A percentile compares a stretch with the other conserved stretches of the same genome.
phyloP scores from a whole-genome alignment of 768 basidiomycete species.

The Ramaria sp. region DNA sequence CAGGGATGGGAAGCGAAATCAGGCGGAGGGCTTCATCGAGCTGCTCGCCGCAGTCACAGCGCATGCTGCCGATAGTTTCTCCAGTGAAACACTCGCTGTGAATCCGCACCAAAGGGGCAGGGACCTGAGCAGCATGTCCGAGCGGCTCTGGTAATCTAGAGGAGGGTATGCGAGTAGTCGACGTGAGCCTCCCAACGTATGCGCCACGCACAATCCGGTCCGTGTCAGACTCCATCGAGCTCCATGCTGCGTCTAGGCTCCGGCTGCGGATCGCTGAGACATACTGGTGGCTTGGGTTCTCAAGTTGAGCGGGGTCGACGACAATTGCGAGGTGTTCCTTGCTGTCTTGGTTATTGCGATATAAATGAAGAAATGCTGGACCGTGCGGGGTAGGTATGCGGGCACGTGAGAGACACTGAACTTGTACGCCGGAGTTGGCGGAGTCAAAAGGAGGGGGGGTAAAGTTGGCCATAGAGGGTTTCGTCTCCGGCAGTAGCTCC shows the following conservation, averaged over 20 bases:
- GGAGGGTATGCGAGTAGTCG: conserved; percentile 32
- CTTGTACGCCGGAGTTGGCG: conserved; percentile 34
- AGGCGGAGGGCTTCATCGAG: conserved; percentile 93
- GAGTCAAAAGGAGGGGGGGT: conserved; percentile 23
- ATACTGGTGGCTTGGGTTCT: conserved; percentile 10
- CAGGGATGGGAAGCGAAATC: conserved; percentile 60
- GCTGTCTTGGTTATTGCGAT: conserved; percentile 83
- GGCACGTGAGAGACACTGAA: conserved; percentile 93
- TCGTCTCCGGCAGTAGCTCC: background rate
- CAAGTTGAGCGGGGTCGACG: conserved; percentile 79
- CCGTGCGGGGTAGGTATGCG: conserved; percentile 96
- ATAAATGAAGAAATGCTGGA: conserved; percentile 84
- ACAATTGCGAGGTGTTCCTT: conserved; percentile 98
- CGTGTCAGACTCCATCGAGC: conserved; percentile 70
- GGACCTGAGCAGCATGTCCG: conserved; percentile 26
- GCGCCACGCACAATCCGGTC: conserved; percentile 92
- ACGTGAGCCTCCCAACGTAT: conserved; percentile 76
- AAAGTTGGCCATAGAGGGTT: conserved; percentile 13
- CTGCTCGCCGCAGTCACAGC: conserved; percentile 98
- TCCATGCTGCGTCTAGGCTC: conserved; percentile 1
- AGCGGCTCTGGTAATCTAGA: conserved; percentile 9
- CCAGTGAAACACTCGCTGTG: conserved; percentile 99
- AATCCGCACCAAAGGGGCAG: conserved; percentile 81
- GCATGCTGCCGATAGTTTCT: conserved; percentile 95
- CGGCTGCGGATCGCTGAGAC: conserved; percentile 9